Percentiles rank a stretch among this genome's conserved stretches.
phyloP scores from a whole-genome alignment of 805 yeast species.

The Yarrowia deformans region DNA sequence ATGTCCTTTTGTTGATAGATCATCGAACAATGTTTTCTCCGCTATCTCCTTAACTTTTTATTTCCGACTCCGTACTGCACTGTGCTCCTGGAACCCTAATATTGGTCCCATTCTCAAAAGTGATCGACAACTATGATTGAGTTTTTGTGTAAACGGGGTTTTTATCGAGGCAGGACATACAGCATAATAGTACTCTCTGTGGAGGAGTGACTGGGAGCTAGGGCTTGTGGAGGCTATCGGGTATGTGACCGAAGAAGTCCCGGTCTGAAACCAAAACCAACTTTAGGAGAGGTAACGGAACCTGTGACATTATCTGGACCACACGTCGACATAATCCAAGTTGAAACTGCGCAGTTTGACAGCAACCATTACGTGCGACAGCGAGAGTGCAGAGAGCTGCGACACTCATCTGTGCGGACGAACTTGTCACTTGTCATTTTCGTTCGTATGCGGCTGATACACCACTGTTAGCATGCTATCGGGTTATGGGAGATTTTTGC shows the following conservation, averaged over 20 bases:
- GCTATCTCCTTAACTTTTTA: neutral
- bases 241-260: neutral
- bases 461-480: neutral
- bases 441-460: slow-evolving; percentile 20
- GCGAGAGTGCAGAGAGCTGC: neutral
- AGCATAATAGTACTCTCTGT: no score
- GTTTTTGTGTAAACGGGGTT: neutral
- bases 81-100: neutral
- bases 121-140: neutral
- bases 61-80: no score
- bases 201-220: neutral
- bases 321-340: neutral
- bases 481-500: slow-evolving; percentile 30
- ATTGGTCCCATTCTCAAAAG: neutral
- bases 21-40: neutral
- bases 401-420: neutral
- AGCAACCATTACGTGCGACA: neutral
- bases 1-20: no score
- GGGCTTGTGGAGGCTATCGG: neutral
- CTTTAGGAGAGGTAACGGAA: no score
- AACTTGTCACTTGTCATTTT: neutral
- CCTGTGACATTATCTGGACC: no score
- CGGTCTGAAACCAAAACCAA: neutral
- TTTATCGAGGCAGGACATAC: neutral
- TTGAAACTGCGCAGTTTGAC: slow-evolving; percentile 6